Percentiles rank a stretch among this genome's conserved stretches.
phyloP scores from a whole-genome alignment of 805 yeast genomes.

The Myxozyma vanderwaltii region DNA sequence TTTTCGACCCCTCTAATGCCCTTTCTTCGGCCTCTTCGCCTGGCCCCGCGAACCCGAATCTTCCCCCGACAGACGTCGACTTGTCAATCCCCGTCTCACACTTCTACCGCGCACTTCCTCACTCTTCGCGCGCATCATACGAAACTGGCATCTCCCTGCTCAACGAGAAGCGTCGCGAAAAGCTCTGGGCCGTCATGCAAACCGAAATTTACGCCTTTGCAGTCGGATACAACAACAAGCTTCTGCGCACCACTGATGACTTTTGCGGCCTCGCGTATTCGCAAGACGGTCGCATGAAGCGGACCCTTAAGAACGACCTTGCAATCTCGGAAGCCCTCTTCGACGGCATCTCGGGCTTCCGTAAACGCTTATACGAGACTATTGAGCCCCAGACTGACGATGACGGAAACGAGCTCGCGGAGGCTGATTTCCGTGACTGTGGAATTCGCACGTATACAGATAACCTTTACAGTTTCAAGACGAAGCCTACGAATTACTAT shows the following conservation, averaged over 20 bases:
- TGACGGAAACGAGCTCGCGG: slow-evolving; percentile 14
- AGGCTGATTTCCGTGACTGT: slow-evolving; percentile 13
- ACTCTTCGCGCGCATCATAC: slow-evolving; percentile 23
- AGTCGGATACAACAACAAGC: slow-evolving; percentile 25
- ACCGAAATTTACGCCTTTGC: slow-evolving; percentile 25
- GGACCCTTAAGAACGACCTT: slow-evolving; percentile 31
- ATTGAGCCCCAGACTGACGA: slow-evolving; percentile 7
- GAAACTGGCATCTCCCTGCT: slow-evolving; percentile 20
- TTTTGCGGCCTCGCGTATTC: slow-evolving; percentile 31
- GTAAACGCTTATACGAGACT: slow-evolving; percentile 25
- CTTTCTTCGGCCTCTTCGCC: neutral
- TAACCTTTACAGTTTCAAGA: slow-evolving; percentile 20
- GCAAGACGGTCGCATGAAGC: slow-evolving; percentile 34
- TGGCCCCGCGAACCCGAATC: slow-evolving; percentile 11
- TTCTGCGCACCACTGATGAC: slow-evolving; percentile 27
- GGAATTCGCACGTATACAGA: slow-evolving; percentile 29
- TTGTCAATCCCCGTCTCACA: slow-evolving; percentile 21
- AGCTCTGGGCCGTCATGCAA: slow-evolving; percentile 31
- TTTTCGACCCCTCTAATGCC: neutral
- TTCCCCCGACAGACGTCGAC: slow-evolving; percentile 22
- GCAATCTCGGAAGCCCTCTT: slow-evolving; percentile 32
- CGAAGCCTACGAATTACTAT: slow-evolving; percentile 28
- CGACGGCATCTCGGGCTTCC: slow-evolving; percentile 27
- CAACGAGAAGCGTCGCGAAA: slow-evolving; percentile 29
- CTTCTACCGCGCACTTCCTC: slow-evolving; percentile 17